A percentile compares a stretch with the other conserved stretches of the same genome.
phyloP scores from a whole-genome alignment of 768 basidiomycete genomes.

The Rhizopogon vesiculosus region DNA sequence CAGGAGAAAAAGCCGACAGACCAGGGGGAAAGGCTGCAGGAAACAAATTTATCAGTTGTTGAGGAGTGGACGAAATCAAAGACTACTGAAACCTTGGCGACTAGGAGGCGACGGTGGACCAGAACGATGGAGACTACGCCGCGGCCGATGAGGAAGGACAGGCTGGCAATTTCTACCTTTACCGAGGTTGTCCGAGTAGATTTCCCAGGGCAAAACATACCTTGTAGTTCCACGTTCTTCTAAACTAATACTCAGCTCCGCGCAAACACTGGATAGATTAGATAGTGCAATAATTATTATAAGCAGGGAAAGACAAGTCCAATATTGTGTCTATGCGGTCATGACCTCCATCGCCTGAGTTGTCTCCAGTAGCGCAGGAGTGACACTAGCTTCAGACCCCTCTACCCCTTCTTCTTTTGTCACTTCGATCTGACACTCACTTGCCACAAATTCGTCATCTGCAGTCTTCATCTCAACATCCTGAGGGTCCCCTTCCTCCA shows the following conservation, averaged over 20 bases:
- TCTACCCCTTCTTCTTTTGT: slow-evolving; percentile 6
- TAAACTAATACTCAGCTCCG: not conserved
- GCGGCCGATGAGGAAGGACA: too few relatives aligned
- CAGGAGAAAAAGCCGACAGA: not conserved
- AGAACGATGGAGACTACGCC: not conserved
- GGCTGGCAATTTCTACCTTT: not conserved
- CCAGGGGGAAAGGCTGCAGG: not conserved
- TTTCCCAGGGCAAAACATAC: not conserved
- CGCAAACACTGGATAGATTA: not conserved
- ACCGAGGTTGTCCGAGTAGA: not conserved
- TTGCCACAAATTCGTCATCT: slow-evolving; percentile 8
- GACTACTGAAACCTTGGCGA: not conserved
- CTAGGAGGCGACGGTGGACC: not conserved
- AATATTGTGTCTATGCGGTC: slow-evolving; percentile 6
- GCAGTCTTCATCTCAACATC: slow-evolving; percentile 29
- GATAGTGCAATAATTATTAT: not conserved
- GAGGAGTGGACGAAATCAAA: not conserved
- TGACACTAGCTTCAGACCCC: slow-evolving; percentile 1
- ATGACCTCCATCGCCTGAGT: slow-evolving; percentile 12
- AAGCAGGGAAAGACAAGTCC: slow-evolving; percentile 1
- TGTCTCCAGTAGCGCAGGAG: not conserved
- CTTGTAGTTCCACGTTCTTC: not conserved
- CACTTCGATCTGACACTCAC: slow-evolving; percentile 1
- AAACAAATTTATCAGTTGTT: not conserved
- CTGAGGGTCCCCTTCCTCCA: slow-evolving; percentile 2